phyloP scores from a whole-genome alignment of 2,329 filamentous ascomycete species.

The Delphinella strobiligena region DNA sequence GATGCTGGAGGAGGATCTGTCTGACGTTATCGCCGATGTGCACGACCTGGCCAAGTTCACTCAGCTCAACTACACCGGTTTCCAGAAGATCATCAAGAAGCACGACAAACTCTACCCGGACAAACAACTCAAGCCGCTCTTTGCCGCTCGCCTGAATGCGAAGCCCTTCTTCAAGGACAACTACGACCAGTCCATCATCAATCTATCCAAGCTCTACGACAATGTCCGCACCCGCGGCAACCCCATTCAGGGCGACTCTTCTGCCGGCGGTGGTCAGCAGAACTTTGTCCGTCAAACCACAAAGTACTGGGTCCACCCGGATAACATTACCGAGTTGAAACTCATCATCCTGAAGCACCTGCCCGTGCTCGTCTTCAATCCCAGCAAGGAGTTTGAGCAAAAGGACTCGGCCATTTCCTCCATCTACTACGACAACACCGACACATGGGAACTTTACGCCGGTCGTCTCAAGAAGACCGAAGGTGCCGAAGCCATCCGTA shows the following conservation, averaged over 20 bases:
- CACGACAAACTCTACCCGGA: constrained; percentile 46
- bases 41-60: constrained; percentile 98
- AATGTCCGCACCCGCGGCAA: constrained; percentile 86
- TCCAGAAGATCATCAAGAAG: constrained; percentile 99
- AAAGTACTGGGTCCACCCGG: constrained; percentile 98
- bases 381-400: constrained; percentile 87
- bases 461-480: constrained; percentile 96
- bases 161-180: constrained; percentile 99
- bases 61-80: constrained; percentile 95
- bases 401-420: constrained; percentile 92
- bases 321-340: constrained; percentile 97
- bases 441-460: constrained; percentile 88
- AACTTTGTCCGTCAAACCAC: constrained; percentile 96
- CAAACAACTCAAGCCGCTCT: constrained; percentile 95
- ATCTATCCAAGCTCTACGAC: constrained; percentile 91
- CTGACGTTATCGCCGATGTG: constrained; percentile 96
- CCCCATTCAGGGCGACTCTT: constrained; percentile 80
- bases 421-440: constrained; percentile 94
- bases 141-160: constrained; percentile 83
- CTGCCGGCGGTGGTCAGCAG: constrained; percentile 82
- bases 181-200: constrained; percentile 90
- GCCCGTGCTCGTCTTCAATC: constrained; percentile 92
- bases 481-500: constrained; percentile 87
- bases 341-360: constrained; percentile 96
- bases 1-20: constrained; percentile 84